Base-by-base conservation (phyloP, 768 basidiomycete species). In the Boletus tomentosulus region DNA sequence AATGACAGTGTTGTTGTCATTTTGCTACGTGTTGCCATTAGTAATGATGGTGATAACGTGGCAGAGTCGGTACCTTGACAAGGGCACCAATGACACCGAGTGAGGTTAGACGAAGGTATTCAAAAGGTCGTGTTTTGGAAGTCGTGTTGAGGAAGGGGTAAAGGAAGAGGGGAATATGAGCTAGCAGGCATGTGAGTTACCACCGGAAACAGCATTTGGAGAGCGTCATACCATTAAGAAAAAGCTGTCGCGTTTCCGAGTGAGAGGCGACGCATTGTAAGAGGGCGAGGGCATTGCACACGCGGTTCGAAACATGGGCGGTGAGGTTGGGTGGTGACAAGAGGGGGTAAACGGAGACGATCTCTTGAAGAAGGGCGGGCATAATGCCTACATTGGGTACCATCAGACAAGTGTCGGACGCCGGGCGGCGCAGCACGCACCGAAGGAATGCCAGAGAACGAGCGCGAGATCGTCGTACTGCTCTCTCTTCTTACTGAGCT, bases 111-210 rank as follows among this genome's bases (percentile, higher is more conserved):
- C 97, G 87, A 50, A 99, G 84, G 71, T 99, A 99, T 77, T 99
- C 97, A 67, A 99, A 99, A 2, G 96, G 96, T n/a, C 96, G 85
- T 12, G 96, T 98, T 79, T 99, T 99, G 52, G 91, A 93, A 12
- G 94, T 99, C 6, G 96, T 99, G 72, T 99, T 99, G 62, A 99
- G 78, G 76, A 99, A 99, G 19, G 96, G 96, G 73, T 99, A 99
- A 63, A 99, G 79, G 71, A 82, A 82, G 56, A 99, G 83, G 38
- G 96, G 96, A 68, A 99, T 94, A 72, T 98, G 97, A 27, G 96
- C 96, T 92, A 62, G 24, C 34, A n/a, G 16, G n/a, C 35, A 28
- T 6, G 28, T 59, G 12, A 57, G 55, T 44, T 16, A 16, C 34
- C 12, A 22, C 15, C 25, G 9, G 24, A 5, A 37, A 35, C 27